phyloP scores from a whole-genome alignment of 768 basidiomycete species.

The Hygrophorus russula region DNA sequence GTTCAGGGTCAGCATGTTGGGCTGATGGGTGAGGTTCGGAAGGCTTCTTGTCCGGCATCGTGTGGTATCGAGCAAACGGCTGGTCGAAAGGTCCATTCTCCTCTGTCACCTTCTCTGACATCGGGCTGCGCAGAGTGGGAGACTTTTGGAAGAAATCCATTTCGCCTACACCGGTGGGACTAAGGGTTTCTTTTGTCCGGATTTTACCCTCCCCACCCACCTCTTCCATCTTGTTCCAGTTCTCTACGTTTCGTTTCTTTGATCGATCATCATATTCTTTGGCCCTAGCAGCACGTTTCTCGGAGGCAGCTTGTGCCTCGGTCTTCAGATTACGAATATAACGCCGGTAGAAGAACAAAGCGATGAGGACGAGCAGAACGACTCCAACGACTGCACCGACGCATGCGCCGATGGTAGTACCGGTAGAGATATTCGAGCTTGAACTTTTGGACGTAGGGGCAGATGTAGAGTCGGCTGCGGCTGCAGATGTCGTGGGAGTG shows the following conservation, averaged over 20 bases:
- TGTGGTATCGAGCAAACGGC: conserved; percentile 52
- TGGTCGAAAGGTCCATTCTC: conserved; percentile 29
- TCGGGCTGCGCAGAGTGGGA: conserved; percentile 39
- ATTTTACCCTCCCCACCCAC: conserved; percentile 30
- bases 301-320: conserved; percentile 17
- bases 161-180: conserved; percentile 43
- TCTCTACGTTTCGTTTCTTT: conserved; percentile 30
- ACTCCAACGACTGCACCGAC: conserved; percentile 50
- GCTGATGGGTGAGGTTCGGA: conserved; percentile 14
- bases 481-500: conserved; percentile 7
- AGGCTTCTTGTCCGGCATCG: conserved; percentile 31
- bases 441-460: conserved; percentile 8
- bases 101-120: conserved; percentile 28
- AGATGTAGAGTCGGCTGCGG: conserved; percentile 10
- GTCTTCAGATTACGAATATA: conserved; percentile 29
- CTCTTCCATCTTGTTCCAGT: conserved; percentile 51
- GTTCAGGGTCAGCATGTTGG: conserved; percentile 32
- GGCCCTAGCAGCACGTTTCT: conserved; percentile 22
- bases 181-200: conserved; percentile 31
- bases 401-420: conserved; percentile 53
- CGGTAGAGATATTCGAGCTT: conserved; percentile 33
- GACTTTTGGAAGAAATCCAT: conserved; percentile 61
- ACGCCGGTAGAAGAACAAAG: conserved; percentile 43
- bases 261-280: conserved; percentile 30
- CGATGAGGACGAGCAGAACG: conserved; percentile 37